Evolutionary conservation across 768 basidiomycete species (phyloP).

Genomic region (Pleurotus cornucopiae): DNA sequence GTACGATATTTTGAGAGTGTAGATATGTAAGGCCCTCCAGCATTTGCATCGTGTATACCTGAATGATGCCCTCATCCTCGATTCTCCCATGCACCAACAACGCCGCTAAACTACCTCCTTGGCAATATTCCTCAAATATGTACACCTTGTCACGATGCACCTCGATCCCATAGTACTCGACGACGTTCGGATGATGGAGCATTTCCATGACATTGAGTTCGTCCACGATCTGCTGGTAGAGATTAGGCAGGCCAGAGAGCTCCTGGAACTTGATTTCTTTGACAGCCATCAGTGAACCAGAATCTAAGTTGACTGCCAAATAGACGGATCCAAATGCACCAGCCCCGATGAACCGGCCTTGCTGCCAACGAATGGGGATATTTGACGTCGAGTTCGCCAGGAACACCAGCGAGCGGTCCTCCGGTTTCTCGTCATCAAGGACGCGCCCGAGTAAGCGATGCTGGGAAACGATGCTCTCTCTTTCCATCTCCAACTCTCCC

Average conservation of each 20-base stretch:
- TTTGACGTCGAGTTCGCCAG: constrained; percentile 95
- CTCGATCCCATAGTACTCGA: constrained; percentile 98
- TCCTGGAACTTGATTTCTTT: constrained; percentile 99
- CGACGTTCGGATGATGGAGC: constrained; percentile 95
- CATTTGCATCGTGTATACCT: constrained; percentile 97
- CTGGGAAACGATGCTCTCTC: constrained; percentile 57
- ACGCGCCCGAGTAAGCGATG: constrained; percentile 86
- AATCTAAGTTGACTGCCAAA: constrained; percentile 93
- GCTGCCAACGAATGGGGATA: constrained; percentile 96
- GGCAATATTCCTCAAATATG: constrained; percentile 98
- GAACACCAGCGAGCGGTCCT: constrained; percentile 91
- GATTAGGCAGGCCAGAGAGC: constrained; percentile 77
- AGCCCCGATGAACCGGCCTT: constrained; percentile 96
- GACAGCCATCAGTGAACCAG: constrained; percentile 95
- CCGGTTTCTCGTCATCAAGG: constrained; percentile 87
- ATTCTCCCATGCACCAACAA: constrained; percentile 90
- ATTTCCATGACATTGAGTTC: constrained; percentile 98
- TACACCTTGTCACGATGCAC: constrained; percentile 98
- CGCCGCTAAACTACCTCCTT: constrained; percentile 88
- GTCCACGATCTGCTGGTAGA: constrained; percentile 91
- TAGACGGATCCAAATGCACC: constrained; percentile 99
- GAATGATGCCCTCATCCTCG: constrained; percentile 94
- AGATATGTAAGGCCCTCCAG: constrained; percentile 91
- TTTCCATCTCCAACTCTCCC: constrained; percentile 59
- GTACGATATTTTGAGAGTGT: constrained; percentile 88